A percentile compares a stretch with the other conserved stretches of the same genome.
phyloP scores from a whole-genome alignment of 352 stramenopile genomes.

The Phytophthora idaei region DNA sequence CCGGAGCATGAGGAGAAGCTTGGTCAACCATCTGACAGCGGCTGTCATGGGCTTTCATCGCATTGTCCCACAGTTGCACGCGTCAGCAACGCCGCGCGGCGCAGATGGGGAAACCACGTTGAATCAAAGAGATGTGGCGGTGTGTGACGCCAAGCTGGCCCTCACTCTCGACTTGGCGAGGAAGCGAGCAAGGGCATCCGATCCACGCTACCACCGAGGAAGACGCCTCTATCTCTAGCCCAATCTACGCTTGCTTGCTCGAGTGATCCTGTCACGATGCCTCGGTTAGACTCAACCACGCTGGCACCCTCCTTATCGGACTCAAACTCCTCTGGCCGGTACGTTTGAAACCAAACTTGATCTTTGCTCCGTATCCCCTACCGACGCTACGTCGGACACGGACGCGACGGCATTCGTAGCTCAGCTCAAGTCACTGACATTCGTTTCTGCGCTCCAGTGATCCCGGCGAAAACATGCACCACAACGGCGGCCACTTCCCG shows the following conservation, averaged over 20 bases:
- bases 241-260: background rate
- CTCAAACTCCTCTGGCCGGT: conserved; percentile 30
- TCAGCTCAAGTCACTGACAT: conserved; percentile 1
- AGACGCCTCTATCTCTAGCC: background rate
- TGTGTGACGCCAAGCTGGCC: background rate
- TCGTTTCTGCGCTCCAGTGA: conserved; percentile 13
- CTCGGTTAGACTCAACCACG: conserved; percentile 5
- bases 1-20: conserved; percentile 28
- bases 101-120: conserved; percentile 19
- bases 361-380: background rate
- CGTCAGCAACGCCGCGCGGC: conserved; percentile 12
- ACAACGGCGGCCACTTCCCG: conserved; percentile 44
- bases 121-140: conserved; percentile 31
- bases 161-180: conserved; percentile 36
- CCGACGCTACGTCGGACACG: conserved; percentile 4
- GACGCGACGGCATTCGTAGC: background rate
- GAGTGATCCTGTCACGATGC: conserved; percentile 12
- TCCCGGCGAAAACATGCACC: conserved; percentile 17
- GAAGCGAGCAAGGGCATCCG: conserved; percentile 11
- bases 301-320: conserved; percentile 17
- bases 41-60: conserved; percentile 13
- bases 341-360: conserved; percentile 9
- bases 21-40: conserved; percentile 23
- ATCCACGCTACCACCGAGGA: background rate
- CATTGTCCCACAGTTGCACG: conserved; percentile 21